Evolutionary conservation across 2,329 filamentous ascomycete species (phyloP).

Genomic region (Ophiocordyceps camponoti-rufipedis): DNA sequence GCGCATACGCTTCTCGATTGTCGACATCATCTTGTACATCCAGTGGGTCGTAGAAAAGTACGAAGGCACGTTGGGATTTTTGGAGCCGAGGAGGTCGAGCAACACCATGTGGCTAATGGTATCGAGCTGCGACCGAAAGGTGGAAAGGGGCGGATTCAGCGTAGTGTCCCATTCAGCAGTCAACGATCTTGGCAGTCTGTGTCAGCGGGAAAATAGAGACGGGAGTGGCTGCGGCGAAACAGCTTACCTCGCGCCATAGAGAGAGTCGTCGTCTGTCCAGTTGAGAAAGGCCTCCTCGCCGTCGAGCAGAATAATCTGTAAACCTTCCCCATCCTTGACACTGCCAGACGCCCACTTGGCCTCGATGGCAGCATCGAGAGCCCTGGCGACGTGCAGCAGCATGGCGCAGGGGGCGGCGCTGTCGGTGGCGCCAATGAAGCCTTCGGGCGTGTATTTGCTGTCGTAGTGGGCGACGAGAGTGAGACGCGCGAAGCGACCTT

Average conservation of each 20-base stretch:
- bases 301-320: conserved; percentile 81
- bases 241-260: conserved; percentile 67
- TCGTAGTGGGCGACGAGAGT: conserved; percentile 93
- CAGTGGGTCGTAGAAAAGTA: conserved; percentile 87
- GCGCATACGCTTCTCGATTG: conserved; percentile 57
- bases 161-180: conserved; percentile 65
- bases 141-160: conserved; percentile 51
- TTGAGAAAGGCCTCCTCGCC: conserved; percentile 79
- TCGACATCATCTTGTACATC: conserved; percentile 67
- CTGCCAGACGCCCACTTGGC: conserved; percentile 66
- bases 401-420: conserved; percentile 91
- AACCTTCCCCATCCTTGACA: conserved; percentile 34
- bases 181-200: conserved; percentile 31
- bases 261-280: conserved; percentile 67
- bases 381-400: conserved; percentile 69
- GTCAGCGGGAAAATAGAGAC: neutral
- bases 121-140: conserved; percentile 53
- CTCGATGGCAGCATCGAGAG: conserved; percentile 61
- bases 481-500: conserved; percentile 61
- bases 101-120: conserved; percentile 80
- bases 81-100: conserved; percentile 69
- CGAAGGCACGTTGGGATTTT: conserved; percentile 54
- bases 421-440: conserved; percentile 87
- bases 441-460: conserved; percentile 58
- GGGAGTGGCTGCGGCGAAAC: neutral